Evolutionary conservation across 345 rosid species (phyloP), one percentile per base, ranked within the genome.

Genomic region (Hibiscus mutabilis): DNA sequence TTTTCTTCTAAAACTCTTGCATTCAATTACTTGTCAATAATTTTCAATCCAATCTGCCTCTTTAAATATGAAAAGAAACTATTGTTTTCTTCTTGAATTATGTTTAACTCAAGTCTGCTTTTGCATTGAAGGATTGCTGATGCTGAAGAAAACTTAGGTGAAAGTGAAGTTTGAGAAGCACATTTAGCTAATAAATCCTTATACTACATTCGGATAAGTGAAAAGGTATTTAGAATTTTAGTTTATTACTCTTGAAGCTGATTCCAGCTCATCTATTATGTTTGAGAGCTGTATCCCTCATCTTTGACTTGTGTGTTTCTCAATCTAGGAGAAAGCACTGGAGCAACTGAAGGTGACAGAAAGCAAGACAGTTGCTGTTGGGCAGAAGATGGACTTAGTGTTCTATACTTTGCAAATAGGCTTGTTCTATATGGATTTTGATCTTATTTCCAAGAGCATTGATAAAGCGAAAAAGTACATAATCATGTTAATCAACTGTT

Each of bases 111-210:
- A 21, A 25, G 6, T 3, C 2, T 42, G 19, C 69, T 65, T 24
- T 74, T 21, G 65, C 56, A 60, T 70, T 77, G 57, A 78, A 96
- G 99, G 87, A 96, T 96, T 81, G 87, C 96, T 16, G 98, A 96
- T 78, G 97, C 99, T 74, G 99, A 92, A 86, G 98, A 96, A 72
- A 92, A 92, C 74, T 82, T 91, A 76, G 99, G 98, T 58, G 98
- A 92, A 80, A 96, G 98, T 82, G 99, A 96, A 88, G 97, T 92
- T 57, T 87, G 97, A 69, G 98, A 96, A 87, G 95, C 99, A 72
- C 98, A 96, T 83, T 86, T 96, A 77, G 97, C 98, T 12, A 96
- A 92, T 12, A 96, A 92, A 78, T 89, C 99, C 70, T 74, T 96
- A 77, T 88, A 85, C 84, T 96, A 77, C 83, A 84, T 96, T 75